phyloP scores from a whole-genome alignment of 2,329 filamentous ascomycete genomes.

The Sporothrix humicola region DNA sequence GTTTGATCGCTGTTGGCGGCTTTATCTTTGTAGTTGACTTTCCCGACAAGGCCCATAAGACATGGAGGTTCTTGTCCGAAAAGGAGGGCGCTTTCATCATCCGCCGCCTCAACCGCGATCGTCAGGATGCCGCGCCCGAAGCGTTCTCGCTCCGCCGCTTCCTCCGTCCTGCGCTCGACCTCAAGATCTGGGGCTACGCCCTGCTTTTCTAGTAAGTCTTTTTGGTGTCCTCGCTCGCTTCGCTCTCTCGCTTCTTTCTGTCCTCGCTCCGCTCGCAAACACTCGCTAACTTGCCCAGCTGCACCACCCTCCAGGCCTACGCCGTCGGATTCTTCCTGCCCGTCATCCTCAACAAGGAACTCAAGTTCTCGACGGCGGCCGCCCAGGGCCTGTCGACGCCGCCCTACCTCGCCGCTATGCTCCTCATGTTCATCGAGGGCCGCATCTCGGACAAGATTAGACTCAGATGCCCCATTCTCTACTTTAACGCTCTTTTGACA shows the following conservation, averaged over 20 bases:
- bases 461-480: background rate
- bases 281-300: background rate
- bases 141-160: background rate
- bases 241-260: background rate
- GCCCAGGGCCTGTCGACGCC: slow-evolving; percentile 11
- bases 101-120: slow-evolving; percentile 18
- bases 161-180: slow-evolving; percentile 5
- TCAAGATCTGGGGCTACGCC: slow-evolving; percentile 18
- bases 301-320: slow-evolving; percentile 21
- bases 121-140: background rate
- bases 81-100: slow-evolving; percentile 10
- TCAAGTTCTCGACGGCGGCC: slow-evolving; percentile 12
- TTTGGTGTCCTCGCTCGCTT: background rate
- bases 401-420: slow-evolving; percentile 22
- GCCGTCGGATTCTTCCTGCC: slow-evolving; percentile 20
- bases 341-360: slow-evolving; percentile 6
- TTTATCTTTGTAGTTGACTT: slow-evolving; percentile 16
- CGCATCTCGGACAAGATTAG: background rate
- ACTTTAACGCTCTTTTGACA: background rate
- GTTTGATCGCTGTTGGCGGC: background rate
- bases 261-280: background rate
- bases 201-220: slow-evolving; percentile 15
- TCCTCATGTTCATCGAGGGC: slow-evolving; percentile 22
- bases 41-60: slow-evolving; percentile 17
- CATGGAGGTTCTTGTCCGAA: background rate